These are phyloP conservation scores for Cordyceps javanica DNA, from an alignment of 2,329 filamentous ascomycete species.

Conservation along the genomic window DNA sequence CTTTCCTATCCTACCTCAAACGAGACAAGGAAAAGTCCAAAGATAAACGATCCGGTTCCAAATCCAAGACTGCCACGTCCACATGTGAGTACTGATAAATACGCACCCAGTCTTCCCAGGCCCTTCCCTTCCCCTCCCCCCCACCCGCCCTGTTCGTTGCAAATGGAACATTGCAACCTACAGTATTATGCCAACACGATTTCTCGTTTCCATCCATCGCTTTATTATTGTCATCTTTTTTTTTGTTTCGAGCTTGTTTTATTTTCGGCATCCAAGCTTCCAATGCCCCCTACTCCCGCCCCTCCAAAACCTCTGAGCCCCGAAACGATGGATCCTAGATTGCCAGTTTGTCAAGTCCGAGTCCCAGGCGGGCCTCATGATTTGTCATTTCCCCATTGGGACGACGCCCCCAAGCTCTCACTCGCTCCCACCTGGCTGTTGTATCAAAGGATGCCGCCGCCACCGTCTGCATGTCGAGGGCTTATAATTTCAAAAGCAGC, in stretches of 20 bases:
- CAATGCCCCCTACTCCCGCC: neutral
- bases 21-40: constrained; percentile 9
- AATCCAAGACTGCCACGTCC: constrained; percentile 3
- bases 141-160: neutral
- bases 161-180: neutral
- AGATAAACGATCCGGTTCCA: neutral
- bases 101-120: neutral
- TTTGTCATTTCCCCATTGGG: constrained; percentile 10
- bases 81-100: constrained; percentile 6
- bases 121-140: too few relatives aligned
- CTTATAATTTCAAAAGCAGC: neutral
- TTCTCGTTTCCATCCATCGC: neutral
- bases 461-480: neutral
- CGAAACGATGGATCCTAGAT: neutral
- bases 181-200: neutral
- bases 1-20: constrained; percentile 11
- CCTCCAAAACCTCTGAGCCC: neutral
- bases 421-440: neutral
- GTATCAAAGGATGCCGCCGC: neutral
- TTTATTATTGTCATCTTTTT: neutral
- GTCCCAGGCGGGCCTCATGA: neutral
- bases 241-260: neutral
- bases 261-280: neutral
- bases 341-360: neutral
- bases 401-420: neutral